These are phyloP conservation scores for Rubroboletus pulcherrimus DNA, from an alignment of 768 basidiomycete species.

Conservation along the genomic window DNA sequence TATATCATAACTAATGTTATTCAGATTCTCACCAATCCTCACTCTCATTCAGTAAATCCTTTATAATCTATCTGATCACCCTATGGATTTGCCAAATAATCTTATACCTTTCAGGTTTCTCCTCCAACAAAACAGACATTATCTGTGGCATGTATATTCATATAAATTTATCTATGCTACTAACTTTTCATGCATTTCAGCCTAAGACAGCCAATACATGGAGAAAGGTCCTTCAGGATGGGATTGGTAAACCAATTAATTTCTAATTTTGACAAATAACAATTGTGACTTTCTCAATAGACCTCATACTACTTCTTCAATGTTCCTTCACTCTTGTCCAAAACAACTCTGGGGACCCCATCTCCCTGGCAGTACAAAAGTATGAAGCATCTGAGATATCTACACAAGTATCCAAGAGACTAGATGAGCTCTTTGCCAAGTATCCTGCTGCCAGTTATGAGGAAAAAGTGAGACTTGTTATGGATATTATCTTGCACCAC, in stretches of 20 bases:
- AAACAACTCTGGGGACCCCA: neutral
- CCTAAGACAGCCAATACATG: neutral
- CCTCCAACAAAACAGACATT: neutral
- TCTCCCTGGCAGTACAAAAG: neutral
- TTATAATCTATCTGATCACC: neutral
- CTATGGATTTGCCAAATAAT: neutral
- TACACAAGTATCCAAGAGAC: neutral
- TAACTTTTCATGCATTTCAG: neutral
- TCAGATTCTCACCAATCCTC: neutral
- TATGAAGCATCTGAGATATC: neutral
- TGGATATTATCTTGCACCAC: neutral
- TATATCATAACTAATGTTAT: neutral
- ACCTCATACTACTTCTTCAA: neutral
- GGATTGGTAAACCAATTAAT: neutral
- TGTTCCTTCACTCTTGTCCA: neutral
- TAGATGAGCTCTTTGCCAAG: neutral
- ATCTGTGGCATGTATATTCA: neutral
- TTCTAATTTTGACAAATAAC: neutral
- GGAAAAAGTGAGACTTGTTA: neutral
- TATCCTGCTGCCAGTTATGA: neutral
- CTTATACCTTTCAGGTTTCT: neutral
- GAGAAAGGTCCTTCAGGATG: neutral
- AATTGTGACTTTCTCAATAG: neutral
- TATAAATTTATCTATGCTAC: neutral
- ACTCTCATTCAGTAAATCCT: neutral